Percentiles rank a stretch among this genome's conserved stretches.
Evolutionary conservation across 352 stramenopile species (phyloP).

Genomic region (Pythium phragmiticola): DNA sequence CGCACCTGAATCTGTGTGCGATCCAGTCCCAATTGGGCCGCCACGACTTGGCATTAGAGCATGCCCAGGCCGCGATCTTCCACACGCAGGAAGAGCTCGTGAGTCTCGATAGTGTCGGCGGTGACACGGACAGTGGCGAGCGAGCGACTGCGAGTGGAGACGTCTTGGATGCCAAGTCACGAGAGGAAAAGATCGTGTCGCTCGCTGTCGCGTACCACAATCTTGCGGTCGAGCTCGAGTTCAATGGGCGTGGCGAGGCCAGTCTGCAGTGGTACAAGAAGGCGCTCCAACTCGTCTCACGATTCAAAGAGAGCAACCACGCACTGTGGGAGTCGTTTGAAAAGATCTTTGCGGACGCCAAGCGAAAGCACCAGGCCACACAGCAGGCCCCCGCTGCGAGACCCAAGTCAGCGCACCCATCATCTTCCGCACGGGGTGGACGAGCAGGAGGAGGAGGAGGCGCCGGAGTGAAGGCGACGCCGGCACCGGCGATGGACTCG

Average conservation of each 20-base stretch:
- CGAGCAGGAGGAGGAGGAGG: not conserved
- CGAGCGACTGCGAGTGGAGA: slow-evolving; percentile 2
- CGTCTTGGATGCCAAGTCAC: slow-evolving; percentile 51
- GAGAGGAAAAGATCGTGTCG: slow-evolving; percentile 75
- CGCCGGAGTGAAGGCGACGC: no score
- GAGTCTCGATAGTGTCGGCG: slow-evolving; percentile 31
- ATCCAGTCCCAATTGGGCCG: slow-evolving; percentile 73
- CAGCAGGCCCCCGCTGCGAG: slow-evolving; percentile 14
- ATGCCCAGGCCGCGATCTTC: slow-evolving; percentile 79
- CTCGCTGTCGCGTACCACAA: slow-evolving; percentile 83
- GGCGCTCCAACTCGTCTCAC: slow-evolving; percentile 62
- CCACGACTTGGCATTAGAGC: slow-evolving; percentile 69
- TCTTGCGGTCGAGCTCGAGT: slow-evolving; percentile 75
- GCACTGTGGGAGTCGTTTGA: slow-evolving; percentile 69
- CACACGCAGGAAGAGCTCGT: slow-evolving; percentile 82
- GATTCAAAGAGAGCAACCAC: slow-evolving; percentile 60
- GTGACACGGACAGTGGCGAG: slow-evolving; percentile 15
- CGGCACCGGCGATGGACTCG: not conserved
- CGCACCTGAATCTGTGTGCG: slow-evolving; percentile 78
- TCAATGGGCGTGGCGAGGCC: slow-evolving; percentile 62
- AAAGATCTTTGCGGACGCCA: slow-evolving; percentile 69
- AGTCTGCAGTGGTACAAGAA: slow-evolving; percentile 88
- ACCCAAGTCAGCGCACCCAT: slow-evolving; percentile 40
- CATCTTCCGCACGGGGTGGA: slow-evolving; percentile 12
- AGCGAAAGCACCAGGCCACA: slow-evolving; percentile 48